Conservation (phyloP, 2,329 filamentous ascomycete species). For the Aspergillus japonicus region DNA sequence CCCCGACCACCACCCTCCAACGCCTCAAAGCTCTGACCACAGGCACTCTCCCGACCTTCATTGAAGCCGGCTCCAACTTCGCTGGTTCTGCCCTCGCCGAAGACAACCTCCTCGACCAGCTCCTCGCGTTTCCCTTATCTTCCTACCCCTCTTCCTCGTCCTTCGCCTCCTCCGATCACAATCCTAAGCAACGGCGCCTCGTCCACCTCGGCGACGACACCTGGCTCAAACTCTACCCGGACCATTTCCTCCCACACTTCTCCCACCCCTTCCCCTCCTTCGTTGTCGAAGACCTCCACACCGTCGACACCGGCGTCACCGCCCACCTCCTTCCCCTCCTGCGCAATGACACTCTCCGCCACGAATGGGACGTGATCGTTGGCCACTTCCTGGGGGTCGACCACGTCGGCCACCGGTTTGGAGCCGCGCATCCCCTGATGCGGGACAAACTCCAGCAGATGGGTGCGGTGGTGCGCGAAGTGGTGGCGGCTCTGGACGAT, state of each 20-base stretch:
- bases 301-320: constrained; percentile 88
- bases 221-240: constrained; percentile 88
- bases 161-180: constrained; percentile 25
- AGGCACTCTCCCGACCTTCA: constrained; percentile 87
- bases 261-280: constrained; percentile 91
- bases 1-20: constrained; percentile 88
- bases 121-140: constrained; percentile 29
- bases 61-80: constrained; percentile 92
- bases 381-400: constrained; percentile 92
- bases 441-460: constrained; percentile 84
- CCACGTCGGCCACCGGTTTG: constrained; percentile 93
- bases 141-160: neutral
- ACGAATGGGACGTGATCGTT: constrained; percentile 87
- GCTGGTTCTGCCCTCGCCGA: constrained; percentile 92
- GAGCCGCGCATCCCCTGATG: constrained; percentile 89
- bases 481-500: constrained; percentile 64
- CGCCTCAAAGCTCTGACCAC: constrained; percentile 93
- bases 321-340: constrained; percentile 79
- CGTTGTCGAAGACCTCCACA: constrained; percentile 96
- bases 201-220: constrained; percentile 95
- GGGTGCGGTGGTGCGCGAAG: constrained; percentile 71
- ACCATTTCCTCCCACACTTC: constrained; percentile 79
- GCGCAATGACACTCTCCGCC: constrained; percentile 52
- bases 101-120: constrained; percentile 69
- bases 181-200: constrained; percentile 54